Evolutionary conservation across 176 grass and related monocot genomes (phyloP), one percentile per base, ranked within the genome.

Genomic region (Phoenix roebelenii): DNA sequence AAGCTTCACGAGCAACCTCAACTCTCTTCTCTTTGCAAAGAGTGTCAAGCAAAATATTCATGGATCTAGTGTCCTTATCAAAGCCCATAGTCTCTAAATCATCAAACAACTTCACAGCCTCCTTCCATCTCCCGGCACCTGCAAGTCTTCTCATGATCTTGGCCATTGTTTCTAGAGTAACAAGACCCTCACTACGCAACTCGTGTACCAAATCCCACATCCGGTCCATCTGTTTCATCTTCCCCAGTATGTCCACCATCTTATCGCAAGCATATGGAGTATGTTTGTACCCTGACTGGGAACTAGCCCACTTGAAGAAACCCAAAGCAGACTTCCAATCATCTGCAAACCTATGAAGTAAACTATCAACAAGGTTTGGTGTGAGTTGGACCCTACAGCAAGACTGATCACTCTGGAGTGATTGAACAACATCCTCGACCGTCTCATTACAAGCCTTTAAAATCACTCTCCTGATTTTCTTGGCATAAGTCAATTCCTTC

Each of bases 1-100:
- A 79, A 44, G 67, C 69, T 68, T 87, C 83, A 2, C 57, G 82
- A 19, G 91, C 91, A 68, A 82, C 70, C 17, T 84, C 78, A 1
- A 95, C 65, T 66, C 74, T 84, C 73, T 67, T 89, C 71, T 90
- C 91, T 76, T 95, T 95, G 69, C 91, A 90, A 67, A 95, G 72
- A 4, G 72, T 79, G 44, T 87, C 91, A 1, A 95, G 86, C 22
- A 95, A 61, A 28, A 95, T 53, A 68, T 95, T 95, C 91, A 87
- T 87, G 18, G 71, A 78, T 23, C 84, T 74, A 0, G 78, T 86
- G 74, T 90, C 77, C 63, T 75, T 79, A 58, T 76, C 83, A 39
- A 90, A 69, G 5, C 83, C 77, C 74, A 87, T 81, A 26, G 70
- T 74, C 44, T 95, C 86, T 64, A 95, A 53, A 22, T 77, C 63